Percentiles rank a stretch among this genome's conserved stretches.
Conservation (phyloP, 306 rosid species). For the Glycine soja region DNA sequence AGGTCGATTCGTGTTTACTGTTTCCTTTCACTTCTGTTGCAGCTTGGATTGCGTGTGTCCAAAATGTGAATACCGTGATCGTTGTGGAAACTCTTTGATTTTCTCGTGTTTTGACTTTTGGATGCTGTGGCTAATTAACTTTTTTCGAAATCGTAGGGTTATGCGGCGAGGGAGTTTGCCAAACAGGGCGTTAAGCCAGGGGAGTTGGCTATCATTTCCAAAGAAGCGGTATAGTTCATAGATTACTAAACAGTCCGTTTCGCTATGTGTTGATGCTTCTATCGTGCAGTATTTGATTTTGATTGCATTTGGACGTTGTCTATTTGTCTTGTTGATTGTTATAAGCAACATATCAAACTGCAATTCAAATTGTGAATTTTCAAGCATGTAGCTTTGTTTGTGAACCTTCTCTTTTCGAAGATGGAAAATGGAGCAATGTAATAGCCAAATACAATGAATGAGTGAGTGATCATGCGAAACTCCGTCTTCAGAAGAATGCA, state of each 20-base stretch:
- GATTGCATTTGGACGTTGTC: no score
- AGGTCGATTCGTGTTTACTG: not conserved
- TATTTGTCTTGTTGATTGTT: not conserved
- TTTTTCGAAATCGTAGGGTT: constrained; percentile 66
- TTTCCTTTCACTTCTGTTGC: not conserved
- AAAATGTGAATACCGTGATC: not conserved
- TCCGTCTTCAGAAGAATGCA: no score
- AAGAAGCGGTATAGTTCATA: constrained; percentile 76
- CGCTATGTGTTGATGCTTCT: not conserved
- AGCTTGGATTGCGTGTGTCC: not conserved
- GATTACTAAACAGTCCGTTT: not conserved
- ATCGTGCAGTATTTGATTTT: not conserved
- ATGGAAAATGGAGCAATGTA: no score
- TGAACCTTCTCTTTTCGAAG: no score
- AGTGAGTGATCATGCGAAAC: no score
- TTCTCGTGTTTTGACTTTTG: not conserved
- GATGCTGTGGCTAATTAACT: constrained; percentile 8
- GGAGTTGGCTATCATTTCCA: constrained; percentile 91
- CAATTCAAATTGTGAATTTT: not conserved
- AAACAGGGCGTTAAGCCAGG: constrained; percentile 84
- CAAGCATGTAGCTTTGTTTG: not conserved
- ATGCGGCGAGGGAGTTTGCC: constrained; percentile 93
- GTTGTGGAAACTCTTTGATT: not conserved
- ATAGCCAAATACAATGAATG: no score
- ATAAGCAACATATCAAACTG: not conserved